Base-by-base conservation (phyloP, 2,329 filamentous ascomycete species). In the Fusarium nelsonii region DNA sequence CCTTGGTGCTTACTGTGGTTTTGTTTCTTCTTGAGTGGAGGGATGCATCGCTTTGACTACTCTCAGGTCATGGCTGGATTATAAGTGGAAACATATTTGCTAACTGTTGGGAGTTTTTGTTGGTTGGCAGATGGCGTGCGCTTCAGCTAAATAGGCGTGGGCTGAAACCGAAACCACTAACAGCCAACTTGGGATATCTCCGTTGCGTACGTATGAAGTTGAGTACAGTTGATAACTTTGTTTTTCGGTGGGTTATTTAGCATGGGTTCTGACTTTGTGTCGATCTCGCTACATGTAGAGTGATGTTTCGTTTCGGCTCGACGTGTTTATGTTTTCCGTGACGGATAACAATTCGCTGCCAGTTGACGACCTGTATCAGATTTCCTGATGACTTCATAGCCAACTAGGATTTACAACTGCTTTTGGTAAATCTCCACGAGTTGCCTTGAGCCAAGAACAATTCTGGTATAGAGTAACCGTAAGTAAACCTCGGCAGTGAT, bases 141-240 rank as follows among this genome's bases (percentile, higher is more conserved):
- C 46, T 62, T 36, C 48, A 62, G 34, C 37, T 54, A 14, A 45
- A 41, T 41, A 36, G 43, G 20, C 23, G 32, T 23, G 18, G 30
- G 36, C 58, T 63, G 58, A 64, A 63, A 63, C 58, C 39, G 50
- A 64, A 63, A 63, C 58, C 12, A 48, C 45, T n/a, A 32, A 62
- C 39, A 45, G 14, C 10, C 33, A 3, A 51, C 10, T 11, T 14
- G 18, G n/a, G 18, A 28, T 9, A 48, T 34, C n/a, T 33, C 37
- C 20, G 34, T 20, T 41, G 23, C 14, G 39, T 8, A 41, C 5
- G n/a, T 39, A 18, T 8, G 48, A 37, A 14, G n/a, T 4, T 49
- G 23, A 49, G n/a, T 32, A 12, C 30, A 11, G 14, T 45, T 45
- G 16, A 20, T 4, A 18, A 10, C 8, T 11, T 6, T 14, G 14